Conservation (phyloP, 345 rosid genomes). For the Microthlaspi erraticum region DNA sequence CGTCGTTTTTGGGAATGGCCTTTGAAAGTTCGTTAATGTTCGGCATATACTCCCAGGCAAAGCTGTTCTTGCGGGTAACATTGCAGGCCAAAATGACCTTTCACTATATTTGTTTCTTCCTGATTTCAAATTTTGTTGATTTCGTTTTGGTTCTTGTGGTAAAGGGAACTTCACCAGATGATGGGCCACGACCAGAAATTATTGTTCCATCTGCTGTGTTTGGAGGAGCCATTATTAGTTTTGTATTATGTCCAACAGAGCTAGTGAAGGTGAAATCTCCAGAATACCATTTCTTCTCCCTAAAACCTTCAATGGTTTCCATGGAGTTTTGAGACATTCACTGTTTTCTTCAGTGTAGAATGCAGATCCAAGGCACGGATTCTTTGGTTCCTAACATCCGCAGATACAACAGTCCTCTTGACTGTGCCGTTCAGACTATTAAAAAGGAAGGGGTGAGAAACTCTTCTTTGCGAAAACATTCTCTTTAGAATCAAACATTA, state of each 20-base stretch:
- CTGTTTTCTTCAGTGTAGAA: conserved; percentile 81
- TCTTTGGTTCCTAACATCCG: conserved; percentile 65
- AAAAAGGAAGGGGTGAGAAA: conserved; percentile 86
- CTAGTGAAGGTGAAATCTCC: conserved; percentile 67
- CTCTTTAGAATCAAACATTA: neutral
- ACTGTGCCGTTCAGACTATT: conserved; percentile 76
- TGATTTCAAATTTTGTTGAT: neutral
- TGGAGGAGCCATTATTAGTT: conserved; percentile 92
- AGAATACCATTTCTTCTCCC: conserved; percentile 8
- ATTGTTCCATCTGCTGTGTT: conserved; percentile 93
- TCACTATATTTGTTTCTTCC: neutral
- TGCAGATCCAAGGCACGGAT: conserved; percentile 95
- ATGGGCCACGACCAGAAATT: conserved; percentile 58
- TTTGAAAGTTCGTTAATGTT: conserved; percentile 92
- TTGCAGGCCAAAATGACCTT: conserved; percentile 2
- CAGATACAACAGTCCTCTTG: conserved; percentile 77
- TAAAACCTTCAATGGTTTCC: conserved; percentile 22
- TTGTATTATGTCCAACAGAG: conserved; percentile 85
- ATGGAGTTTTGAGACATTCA: conserved; percentile 45
- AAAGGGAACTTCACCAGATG: conserved; percentile 64
- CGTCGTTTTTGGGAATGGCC: conserved; percentile 88
- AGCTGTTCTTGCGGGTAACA: conserved; percentile 70
- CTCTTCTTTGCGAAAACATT: conserved; percentile 17
- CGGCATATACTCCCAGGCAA: conserved; percentile 92
- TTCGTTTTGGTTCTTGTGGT: conserved; percentile 4